Base-by-base conservation (phyloP, 176 grass and related monocot genomes). In the Triticum timopheevii region DNA sequence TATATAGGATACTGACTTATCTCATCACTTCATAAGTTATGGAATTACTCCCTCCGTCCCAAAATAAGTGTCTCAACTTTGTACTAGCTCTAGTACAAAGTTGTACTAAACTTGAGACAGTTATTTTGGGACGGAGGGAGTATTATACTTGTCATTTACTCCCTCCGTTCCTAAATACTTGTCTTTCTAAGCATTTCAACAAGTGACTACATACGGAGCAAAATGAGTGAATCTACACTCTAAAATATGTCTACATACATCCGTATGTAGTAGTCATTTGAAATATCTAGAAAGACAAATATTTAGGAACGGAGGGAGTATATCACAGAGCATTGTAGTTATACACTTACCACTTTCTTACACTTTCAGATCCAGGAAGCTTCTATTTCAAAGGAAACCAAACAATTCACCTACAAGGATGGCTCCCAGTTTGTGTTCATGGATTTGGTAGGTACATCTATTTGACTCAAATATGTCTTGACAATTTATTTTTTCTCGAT, bases 401-500 rank as follows among this genome's bases (percentile, higher is more conserved):
- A 98, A 68, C 96, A 98, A 82, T 98, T 94, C 45, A 98, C 96
- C 47, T 98, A 98, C 82, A 98, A 96, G 80, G 96, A 98, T 86
- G 90, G 94, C 3, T 13, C 86, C 61, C 92, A 98, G 69, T 98
- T 84, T 40, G 92, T 99, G 83, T 99, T 96, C 77, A 96, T 99
- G 97, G 94, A 99, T 91, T 77, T 99, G 94, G 97, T 96, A 93
- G 6, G 23, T 27, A 7, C 22, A 70, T 79, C 23, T 56, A 19
- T 4, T 81, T 81, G 5, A 24, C 39, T 16, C 19, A 63, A 80
- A 76, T 76, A 63, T 73, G 62, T 62, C 17, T 38, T 72, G 16
- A 45, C 74, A 19, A 78, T n/a, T 23, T 16, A 16, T 54, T 52
- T 2, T 54, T 54, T 54, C 50, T 54, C 16, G 50, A 54, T 54